phyloP scores from a whole-genome alignment of 2,329 filamentous ascomycete species.

The Hymenoscyphus infarciens region DNA sequence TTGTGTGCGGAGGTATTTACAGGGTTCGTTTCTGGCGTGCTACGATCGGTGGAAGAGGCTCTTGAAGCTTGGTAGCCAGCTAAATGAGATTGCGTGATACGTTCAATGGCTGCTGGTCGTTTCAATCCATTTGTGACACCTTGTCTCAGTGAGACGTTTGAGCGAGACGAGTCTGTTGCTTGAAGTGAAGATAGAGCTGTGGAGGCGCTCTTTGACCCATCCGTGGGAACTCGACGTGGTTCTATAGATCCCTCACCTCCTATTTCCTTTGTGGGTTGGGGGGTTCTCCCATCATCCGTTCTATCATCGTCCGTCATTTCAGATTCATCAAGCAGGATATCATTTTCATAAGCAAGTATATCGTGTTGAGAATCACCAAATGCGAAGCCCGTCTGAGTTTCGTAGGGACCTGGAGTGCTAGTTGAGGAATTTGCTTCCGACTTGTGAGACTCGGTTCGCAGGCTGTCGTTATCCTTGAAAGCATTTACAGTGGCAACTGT shows the following conservation, averaged over 20 bases:
- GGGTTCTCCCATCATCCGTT: constrained; percentile 11
- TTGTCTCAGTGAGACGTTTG: constrained; percentile 23
- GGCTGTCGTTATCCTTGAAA: constrained; percentile 46
- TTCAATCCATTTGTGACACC: constrained; percentile 33
- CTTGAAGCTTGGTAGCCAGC: constrained; percentile 48
- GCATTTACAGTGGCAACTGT: constrained; percentile 47
- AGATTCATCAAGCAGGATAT: constrained; percentile 22
- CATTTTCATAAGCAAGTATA: constrained; percentile 14
- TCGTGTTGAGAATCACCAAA: constrained; percentile 21
- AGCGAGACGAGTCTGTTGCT: constrained; percentile 33
- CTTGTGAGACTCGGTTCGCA: constrained; percentile 35
- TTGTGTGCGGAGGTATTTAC: constrained; percentile 58
- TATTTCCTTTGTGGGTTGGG: constrained; percentile 13
- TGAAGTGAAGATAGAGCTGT: constrained; percentile 32
- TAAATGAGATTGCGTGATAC: constrained; percentile 43
- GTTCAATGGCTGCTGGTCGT: constrained; percentile 35
- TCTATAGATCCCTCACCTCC: constrained; percentile 28
- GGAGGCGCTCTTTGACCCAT: constrained; percentile 31
- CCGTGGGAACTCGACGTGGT: constrained; percentile 33
- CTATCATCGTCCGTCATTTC: constrained; percentile 23
- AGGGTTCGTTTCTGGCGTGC: constrained; percentile 53
- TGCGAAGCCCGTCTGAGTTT: constrained; percentile 18
- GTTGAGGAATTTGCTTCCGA: constrained; percentile 12
- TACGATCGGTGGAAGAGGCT: constrained; percentile 56
- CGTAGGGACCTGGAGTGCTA: constrained; percentile 13